Conservation (phyloP, 148 eudicot species). For the Spergularia marina region DNA sequence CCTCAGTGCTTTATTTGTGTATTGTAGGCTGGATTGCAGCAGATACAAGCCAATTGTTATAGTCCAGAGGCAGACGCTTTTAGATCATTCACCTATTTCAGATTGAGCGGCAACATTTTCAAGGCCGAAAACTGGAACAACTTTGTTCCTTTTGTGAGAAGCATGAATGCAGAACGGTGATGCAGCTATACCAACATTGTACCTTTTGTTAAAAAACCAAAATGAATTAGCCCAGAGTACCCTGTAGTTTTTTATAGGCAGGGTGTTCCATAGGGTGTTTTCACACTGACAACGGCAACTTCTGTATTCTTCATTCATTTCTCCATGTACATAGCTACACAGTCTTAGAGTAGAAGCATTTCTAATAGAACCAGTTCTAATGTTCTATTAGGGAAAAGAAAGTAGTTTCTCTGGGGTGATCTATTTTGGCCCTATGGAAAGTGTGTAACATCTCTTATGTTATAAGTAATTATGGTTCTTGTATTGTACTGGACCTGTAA, state of each 20-base stretch:
- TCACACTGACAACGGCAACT: constrained; percentile 16
- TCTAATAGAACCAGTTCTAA: neutral
- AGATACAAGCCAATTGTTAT: constrained; percentile 52
- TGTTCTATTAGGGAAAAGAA: constrained; percentile 3
- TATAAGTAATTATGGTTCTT: neutral
- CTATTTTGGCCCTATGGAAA: neutral
- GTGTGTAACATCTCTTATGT: constrained; percentile 4
- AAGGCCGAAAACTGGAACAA: constrained; percentile 52
- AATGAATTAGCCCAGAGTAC: constrained; percentile 19
- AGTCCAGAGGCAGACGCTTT: constrained; percentile 37
- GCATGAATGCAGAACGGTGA: constrained; percentile 45
- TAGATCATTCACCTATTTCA: constrained; percentile 58
- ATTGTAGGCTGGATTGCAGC: constrained; percentile 46
- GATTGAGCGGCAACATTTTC: constrained; percentile 50
- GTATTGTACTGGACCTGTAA: neutral
- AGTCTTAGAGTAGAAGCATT: constrained; percentile 24
- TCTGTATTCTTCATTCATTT: constrained; percentile 33
- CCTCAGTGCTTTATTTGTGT: neutral
- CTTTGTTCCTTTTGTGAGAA: constrained; percentile 55
- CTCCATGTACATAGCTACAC: constrained; percentile 30
- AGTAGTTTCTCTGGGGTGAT: neutral
- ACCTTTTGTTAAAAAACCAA: constrained; percentile 12
- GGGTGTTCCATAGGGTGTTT: constrained; percentile 23
- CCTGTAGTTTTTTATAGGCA: constrained; percentile 32
- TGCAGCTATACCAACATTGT: neutral